A percentile compares a stretch with the other conserved stretches of the same genome.
Evolutionary conservation across 352 stramenopile genomes (phyloP).

Genomic region (Globisporangium nodosum): DNA sequence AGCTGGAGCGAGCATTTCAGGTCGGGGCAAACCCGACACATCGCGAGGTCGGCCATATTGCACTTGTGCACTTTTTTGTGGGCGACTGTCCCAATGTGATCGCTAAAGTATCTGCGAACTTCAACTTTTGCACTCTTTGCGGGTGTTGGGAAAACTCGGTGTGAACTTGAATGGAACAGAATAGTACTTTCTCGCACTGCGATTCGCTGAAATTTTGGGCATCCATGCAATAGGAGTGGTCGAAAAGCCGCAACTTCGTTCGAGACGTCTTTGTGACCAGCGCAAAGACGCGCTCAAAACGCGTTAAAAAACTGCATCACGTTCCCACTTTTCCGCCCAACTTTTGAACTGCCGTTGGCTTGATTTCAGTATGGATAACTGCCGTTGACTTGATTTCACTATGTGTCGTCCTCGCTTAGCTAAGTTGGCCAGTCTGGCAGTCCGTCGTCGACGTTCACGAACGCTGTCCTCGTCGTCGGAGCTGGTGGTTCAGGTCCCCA

Average conservation of each 20-base stretch:
- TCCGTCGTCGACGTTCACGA: no score
- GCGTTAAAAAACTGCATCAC: no score
- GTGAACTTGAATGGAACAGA: neutral
- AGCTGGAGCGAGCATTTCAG: neutral
- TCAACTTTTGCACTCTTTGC: neutral
- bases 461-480: no score
- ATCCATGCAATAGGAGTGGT: neutral
- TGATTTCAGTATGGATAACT: no score
- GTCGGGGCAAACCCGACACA: no score
- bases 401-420: no score
- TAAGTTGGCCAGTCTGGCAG: no score
- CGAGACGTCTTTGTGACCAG: neutral
- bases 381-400: no score
- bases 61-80: constrained; percentile 4
- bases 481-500: no score
- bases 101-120: neutral
- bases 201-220: neutral
- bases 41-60: neutral
- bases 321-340: no score
- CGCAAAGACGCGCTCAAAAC: neutral
- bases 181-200: neutral
- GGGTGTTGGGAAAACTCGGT: neutral
- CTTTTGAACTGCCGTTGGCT: no score
- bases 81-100: neutral
- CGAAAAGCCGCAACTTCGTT: neutral